Percentiles rank a stretch among this genome's conserved stretches.
Evolutionary conservation across 1,139 yeast species (phyloP).

Genomic region (Hyphopichia burtonii): DNA sequence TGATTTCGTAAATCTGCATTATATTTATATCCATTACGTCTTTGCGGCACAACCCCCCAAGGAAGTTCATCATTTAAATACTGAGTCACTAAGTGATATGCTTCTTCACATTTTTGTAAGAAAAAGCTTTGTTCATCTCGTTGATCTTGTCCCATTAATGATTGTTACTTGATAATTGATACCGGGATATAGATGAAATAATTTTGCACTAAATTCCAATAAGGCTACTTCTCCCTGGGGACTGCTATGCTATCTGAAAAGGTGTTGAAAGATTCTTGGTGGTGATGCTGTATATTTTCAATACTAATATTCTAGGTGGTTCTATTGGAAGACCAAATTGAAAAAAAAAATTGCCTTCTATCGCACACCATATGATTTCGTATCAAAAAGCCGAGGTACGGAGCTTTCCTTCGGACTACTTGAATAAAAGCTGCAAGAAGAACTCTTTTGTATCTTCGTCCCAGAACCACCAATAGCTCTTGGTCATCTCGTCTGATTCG

Average conservation of each 20-base stretch:
- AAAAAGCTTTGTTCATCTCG: conserved; percentile 10
- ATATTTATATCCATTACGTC: conserved; percentile 19
- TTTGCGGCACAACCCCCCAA: conserved; percentile 23
- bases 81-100: conserved; percentile 30
- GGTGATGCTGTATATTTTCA: no score
- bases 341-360: background rate
- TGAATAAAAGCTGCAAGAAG: conserved; percentile 62
- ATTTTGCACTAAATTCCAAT: no score
- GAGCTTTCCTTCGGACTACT: background rate
- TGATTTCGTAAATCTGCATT: conserved; percentile 20
- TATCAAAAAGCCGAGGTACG: background rate
- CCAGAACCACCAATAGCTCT: conserved; percentile 67
- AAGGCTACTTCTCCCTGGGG: no score
- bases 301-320: background rate
- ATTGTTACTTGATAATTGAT: background rate
- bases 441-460: conserved; percentile 68
- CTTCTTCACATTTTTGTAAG: conserved; percentile 29
- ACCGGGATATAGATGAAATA: no score
- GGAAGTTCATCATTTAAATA: conserved; percentile 32
- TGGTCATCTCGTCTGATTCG: conserved; percentile 30
- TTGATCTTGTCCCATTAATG: conserved; percentile 4
- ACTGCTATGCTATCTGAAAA: no score
- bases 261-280: no score
- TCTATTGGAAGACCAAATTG: background rate
- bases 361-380: no score